phyloP scores from a whole-genome alignment of 495 filamentous ascomycete species.

The Cercophora scortea region DNA sequence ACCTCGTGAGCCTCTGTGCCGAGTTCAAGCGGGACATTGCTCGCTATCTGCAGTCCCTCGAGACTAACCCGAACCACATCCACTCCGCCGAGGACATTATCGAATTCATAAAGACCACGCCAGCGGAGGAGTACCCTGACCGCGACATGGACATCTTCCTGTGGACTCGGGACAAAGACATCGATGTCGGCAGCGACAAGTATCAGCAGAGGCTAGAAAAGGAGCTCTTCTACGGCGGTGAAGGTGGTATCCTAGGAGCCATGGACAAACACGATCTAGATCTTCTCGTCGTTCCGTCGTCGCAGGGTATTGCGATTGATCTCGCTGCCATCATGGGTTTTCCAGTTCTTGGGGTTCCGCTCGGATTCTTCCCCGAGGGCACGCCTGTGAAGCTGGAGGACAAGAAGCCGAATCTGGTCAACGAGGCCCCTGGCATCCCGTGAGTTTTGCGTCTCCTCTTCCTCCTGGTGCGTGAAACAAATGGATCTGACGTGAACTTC shows the following conservation, averaged over 20 bases:
- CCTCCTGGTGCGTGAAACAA: background rate
- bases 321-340: background rate
- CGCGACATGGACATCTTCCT: background rate
- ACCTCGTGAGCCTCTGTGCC: background rate
- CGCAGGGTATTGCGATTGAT: background rate
- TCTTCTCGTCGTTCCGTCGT: background rate
- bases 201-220: background rate
- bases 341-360: background rate
- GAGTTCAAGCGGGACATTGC: slow-evolving; percentile 1
- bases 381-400: background rate
- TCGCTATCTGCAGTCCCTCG: background rate
- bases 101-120: background rate
- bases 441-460: background rate
- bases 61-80: background rate
- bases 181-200: background rate
- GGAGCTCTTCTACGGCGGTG: background rate
- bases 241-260: slow-evolving; percentile 1
- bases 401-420: background rate
- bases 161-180: background rate
- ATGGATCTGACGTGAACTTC: background rate
- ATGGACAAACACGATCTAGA: background rate
- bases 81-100: background rate
- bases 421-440: slow-evolving; percentile 1
- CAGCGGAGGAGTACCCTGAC: background rate
- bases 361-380: background rate